phyloP scores from a whole-genome alignment of 371 early-diverging fungal species.

The Lichtheimia hyalospora region DNA sequence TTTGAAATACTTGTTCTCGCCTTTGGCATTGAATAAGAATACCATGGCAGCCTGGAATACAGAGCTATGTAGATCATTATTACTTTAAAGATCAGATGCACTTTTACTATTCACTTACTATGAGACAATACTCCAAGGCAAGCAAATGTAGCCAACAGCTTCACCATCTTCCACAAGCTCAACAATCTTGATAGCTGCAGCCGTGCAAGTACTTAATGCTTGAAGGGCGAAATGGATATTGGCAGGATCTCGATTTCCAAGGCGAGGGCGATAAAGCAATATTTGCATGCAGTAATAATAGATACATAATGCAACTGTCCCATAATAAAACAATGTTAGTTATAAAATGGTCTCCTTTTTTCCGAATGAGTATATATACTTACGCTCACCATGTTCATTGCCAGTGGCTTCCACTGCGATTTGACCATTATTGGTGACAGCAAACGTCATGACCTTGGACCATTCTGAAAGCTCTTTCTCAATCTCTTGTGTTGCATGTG shows the following conservation, averaged over 20 bases:
- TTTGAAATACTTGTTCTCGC: conserved; percentile 21
- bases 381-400: too few species aligned
- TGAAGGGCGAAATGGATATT: conserved; percentile 24
- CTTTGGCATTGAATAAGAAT: conserved; percentile 39
- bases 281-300: conserved; percentile 25
- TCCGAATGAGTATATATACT: too few species aligned
- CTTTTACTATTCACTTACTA: conserved; percentile 26
- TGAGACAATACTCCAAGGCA: conserved; percentile 37
- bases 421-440: too few species aligned
- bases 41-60: conserved; percentile 42
- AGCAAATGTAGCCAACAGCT: conserved; percentile 9
- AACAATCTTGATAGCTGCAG: conserved; percentile 27
- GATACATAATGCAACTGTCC: not conserved
- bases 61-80: conserved; percentile 14
- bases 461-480: not conserved
- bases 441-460: too few species aligned
- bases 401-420: too few species aligned
- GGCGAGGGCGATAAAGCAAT: conserved; percentile 18
- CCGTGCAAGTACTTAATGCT: conserved; percentile 31
- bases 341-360: too few species aligned
- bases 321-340: not conserved
- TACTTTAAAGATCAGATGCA: not conserved
- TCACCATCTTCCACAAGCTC: conserved; percentile 18
- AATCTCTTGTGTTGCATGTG: conserved; percentile 16
- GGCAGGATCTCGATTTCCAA: conserved; percentile 9